Base-by-base conservation (phyloP, 768 basidiomycete genomes). In the Pleurotus pulmonarius region DNA sequence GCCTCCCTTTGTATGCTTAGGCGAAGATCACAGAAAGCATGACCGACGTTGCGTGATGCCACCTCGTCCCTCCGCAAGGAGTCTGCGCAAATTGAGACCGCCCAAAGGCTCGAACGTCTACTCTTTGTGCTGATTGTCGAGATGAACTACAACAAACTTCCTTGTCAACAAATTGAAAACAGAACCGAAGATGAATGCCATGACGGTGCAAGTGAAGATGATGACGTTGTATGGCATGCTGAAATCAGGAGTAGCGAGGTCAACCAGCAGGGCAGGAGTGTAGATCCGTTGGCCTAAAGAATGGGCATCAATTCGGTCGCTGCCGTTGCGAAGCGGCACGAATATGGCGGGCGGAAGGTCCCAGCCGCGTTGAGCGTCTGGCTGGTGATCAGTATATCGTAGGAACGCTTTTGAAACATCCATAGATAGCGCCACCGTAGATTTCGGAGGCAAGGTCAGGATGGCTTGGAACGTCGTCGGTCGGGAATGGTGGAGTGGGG, bases 171-270 rank as follows among this genome's bases (percentile, higher is more conserved):
- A 68, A 65, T 98, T 98, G 73, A 98, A 94, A 46, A 96, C 72
- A 64, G 85, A 91, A 56, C 96, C 97, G 70, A 99, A 98, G 55
- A 95, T 85, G 60, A 97, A 83, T 46, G 95, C 94, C 52, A 97
- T 81, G 41, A 98, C 75, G 8, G 93, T 94, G 66, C 89, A 92
- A 57, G 83, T 94, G 77, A 98, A 89, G 65, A 98, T 98, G 71
- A 98, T 98, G 46, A 98, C 96, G 73, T 98, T 99, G 75, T 98
- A 98, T 1, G 97, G 97, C 97, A 98, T 98, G 70, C 92, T 94
- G 69, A 98, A 98, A 69, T 98, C 97, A 0, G 96, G 97, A 37
- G 93, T 94, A n/a, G 96, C 89, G n/a, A 97, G 81, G 69, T 95
- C 93, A 45, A 95, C 83, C 38, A 98, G 83, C 22, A 96, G 78